Evolutionary conservation across 345 rosid species (phyloP).

Genomic region (Boechera retrofracta): DNA sequence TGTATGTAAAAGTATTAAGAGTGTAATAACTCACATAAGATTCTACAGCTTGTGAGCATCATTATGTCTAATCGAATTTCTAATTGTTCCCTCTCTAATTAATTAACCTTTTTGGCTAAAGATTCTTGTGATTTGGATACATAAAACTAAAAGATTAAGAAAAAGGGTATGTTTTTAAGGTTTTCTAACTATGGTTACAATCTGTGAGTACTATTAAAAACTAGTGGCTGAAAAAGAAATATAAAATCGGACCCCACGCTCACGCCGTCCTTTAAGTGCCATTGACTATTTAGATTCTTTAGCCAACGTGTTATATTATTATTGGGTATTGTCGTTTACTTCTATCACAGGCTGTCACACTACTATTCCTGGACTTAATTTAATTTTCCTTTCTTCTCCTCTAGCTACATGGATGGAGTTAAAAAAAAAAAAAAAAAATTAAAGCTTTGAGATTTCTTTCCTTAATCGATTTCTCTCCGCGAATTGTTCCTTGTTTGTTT

Average conservation of each 20-base stretch:
- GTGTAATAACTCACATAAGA: neutral
- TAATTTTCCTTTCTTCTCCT: constrained; percentile 18
- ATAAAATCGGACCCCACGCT: constrained; percentile 28
- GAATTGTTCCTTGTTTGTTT: constrained; percentile 39
- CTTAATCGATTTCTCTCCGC: constrained; percentile 36
- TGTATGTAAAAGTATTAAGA: constrained; percentile 6
- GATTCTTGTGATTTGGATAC: neutral
- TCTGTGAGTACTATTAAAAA: neutral
- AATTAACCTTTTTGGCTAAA: too few relatives aligned
- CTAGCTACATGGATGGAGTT: constrained; percentile 42
- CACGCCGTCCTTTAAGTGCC: constrained; percentile 36
- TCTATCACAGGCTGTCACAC: constrained; percentile 21
- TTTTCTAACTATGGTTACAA: constrained; percentile 13
- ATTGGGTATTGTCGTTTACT: neutral
- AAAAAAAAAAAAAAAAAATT: constrained; percentile 28
- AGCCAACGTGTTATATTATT: neutral
- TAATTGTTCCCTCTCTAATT: neutral
- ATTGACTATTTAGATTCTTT: constrained; percentile 42
- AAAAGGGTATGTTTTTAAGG: neutral
- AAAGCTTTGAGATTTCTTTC: constrained; percentile 40
- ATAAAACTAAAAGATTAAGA: neutral
- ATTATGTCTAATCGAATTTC: neutral
- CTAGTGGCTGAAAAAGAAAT: constrained; percentile 10
- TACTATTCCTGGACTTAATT: constrained; percentile 24
- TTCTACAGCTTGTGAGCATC: neutral